phyloP scores from a whole-genome alignment of 345 rosid species.

The Arabidopsis suecica region DNA sequence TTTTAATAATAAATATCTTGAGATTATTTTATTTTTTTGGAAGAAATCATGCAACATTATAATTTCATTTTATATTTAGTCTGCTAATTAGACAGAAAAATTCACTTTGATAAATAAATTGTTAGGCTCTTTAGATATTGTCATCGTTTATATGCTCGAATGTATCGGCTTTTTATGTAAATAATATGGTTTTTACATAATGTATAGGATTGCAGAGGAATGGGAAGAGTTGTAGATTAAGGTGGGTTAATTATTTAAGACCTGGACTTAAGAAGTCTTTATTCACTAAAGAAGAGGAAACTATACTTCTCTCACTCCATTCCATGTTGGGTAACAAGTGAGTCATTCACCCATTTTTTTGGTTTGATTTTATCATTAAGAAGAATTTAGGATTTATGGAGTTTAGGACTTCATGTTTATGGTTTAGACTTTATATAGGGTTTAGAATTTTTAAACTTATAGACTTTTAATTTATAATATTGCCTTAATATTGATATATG shows the following conservation, averaged over 20 bases:
- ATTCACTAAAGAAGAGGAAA: slow-evolving; percentile 71
- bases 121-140: background rate
- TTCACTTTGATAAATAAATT: background rate
- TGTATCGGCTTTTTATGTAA: background rate
- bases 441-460: background rate
- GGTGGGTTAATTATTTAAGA: slow-evolving; percentile 93
- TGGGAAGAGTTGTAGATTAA: slow-evolving; percentile 94
- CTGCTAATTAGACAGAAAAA: too few species aligned
- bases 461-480: background rate
- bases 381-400: background rate
- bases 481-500: background rate
- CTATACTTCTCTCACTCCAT: slow-evolving; percentile 74
- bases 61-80: background rate
- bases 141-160: background rate
- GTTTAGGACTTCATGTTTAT: background rate
- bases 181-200: background rate
- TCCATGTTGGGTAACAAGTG: slow-evolving; percentile 89
- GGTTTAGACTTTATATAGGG: background rate
- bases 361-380: background rate
- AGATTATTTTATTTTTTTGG: background rate
- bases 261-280: slow-evolving; percentile 81
- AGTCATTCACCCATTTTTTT: slow-evolving; percentile 23
- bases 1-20: background rate
- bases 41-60: background rate
- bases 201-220: slow-evolving; percentile 77